These are phyloP conservation scores for Candida tropicalis DNA, from an alignment of 1,139 yeast species.

Conservation along the genomic window DNA sequence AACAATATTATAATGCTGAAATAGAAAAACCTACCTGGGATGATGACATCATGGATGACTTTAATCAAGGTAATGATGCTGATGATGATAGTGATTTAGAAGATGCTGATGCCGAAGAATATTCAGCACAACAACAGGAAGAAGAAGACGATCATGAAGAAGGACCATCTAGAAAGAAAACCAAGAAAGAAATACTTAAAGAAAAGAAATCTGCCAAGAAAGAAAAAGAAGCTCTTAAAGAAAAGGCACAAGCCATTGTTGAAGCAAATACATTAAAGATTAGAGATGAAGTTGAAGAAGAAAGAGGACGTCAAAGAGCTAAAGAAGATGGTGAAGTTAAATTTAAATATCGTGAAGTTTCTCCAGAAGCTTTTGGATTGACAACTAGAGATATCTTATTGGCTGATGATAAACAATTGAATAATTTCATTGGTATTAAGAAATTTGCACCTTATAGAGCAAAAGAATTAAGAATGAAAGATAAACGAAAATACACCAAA, in stretches of 20 bases:
- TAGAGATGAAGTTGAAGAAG: slow-evolving; percentile 68
- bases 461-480: slow-evolving; percentile 70
- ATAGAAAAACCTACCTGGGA: slow-evolving; percentile 47
- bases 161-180: slow-evolving; percentile 37
- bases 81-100: slow-evolving; percentile 42
- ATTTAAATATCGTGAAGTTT: slow-evolving; percentile 90
- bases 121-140: slow-evolving; percentile 37
- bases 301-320: slow-evolving; percentile 52
- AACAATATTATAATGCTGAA: slow-evolving; percentile 69
- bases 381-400: slow-evolving; percentile 82
- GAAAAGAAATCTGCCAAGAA: slow-evolving; percentile 66
- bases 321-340: slow-evolving; percentile 38
- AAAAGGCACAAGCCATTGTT: slow-evolving; percentile 73
- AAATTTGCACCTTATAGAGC: slow-evolving; percentile 93
- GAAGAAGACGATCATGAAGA: slow-evolving; percentile 27
- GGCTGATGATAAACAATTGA: slow-evolving; percentile 87
- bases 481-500: slow-evolving; percentile 82
- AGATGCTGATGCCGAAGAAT: slow-evolving; percentile 24
- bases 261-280: slow-evolving; percentile 43
- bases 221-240: slow-evolving; percentile 60
- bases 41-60: slow-evolving; percentile 30
- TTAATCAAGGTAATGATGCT: slow-evolving; percentile 32
- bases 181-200: slow-evolving; percentile 52
- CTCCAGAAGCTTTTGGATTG: slow-evolving; percentile 91
- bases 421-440: slow-evolving; percentile 82